A percentile compares a stretch with the other conserved stretches of the same genome.
These are phyloP conservation scores for Borovskyia barvae DNA, from an alignment of 208 protist species.

Conservation along the genomic window DNA sequence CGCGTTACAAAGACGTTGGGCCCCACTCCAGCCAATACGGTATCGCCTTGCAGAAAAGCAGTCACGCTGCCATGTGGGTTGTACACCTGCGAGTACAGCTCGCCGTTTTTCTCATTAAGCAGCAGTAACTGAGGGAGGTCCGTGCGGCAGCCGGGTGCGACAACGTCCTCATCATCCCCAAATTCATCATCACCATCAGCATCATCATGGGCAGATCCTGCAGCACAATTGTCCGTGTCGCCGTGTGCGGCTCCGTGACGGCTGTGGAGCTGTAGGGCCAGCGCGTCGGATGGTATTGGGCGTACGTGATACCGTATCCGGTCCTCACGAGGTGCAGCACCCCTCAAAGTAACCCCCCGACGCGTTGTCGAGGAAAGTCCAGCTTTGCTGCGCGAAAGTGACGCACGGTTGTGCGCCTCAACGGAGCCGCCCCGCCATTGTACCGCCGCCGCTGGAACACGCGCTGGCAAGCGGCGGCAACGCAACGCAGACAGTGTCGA, in stretches of 20 bases:
- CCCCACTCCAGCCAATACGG: slow-evolving; percentile 37
- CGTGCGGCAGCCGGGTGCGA: slow-evolving; percentile 28
- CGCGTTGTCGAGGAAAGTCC: too few relatives aligned
- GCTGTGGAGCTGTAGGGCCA: too few relatives aligned
- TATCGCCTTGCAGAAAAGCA: slow-evolving; percentile 28
- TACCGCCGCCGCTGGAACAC: slow-evolving; percentile 45
- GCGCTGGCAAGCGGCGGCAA: slow-evolving; percentile 35
- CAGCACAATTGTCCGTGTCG: neutral
- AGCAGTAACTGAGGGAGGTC: slow-evolving; percentile 54
- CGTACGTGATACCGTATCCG: neutral
- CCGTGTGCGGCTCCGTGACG: neutral
- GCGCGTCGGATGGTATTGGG: too few relatives aligned
- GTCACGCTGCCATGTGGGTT: slow-evolving; percentile 30
- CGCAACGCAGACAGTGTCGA: slow-evolving; percentile 27
- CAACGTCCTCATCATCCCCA: neutral
- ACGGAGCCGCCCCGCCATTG: too few relatives aligned
- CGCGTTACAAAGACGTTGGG: slow-evolving; percentile 47
- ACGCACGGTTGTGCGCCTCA: too few relatives aligned
- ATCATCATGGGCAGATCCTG: neutral
- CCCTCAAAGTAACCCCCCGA: too few relatives aligned
- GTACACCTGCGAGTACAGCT: slow-evolving; percentile 71
- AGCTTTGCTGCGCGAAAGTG: too few relatives aligned
- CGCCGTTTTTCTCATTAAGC: slow-evolving; percentile 47
- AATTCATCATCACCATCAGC: neutral
- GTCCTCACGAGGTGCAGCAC: too few relatives aligned